Conservation (phyloP, 2,329 filamentous ascomycete genomes). For the Penicillium sp. region DNA sequence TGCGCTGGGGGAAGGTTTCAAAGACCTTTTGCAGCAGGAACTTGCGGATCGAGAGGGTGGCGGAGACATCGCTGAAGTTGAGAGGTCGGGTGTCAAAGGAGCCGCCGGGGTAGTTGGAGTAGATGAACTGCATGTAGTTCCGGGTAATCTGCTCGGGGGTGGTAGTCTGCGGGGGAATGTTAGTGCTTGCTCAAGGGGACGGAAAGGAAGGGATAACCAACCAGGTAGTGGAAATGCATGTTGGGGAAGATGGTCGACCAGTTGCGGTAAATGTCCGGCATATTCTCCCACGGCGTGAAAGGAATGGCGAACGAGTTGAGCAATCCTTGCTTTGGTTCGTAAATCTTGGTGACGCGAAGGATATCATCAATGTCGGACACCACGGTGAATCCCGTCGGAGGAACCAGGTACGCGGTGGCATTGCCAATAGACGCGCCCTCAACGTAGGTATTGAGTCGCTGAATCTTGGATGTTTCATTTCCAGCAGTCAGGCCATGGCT, state of each 20-base stretch:
- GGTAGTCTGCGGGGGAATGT: conserved; percentile 61
- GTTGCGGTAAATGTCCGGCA: conserved; percentile 76
- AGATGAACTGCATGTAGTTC: conserved; percentile 77
- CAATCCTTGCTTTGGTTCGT: conserved; percentile 71
- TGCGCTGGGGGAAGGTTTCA: conserved; percentile 71
- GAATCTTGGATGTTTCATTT: neutral
- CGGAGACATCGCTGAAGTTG: conserved; percentile 75
- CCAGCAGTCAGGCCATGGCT: neutral
- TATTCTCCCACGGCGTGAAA: conserved; percentile 74
- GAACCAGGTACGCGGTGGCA: conserved; percentile 72
- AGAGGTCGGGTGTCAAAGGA: conserved; percentile 77
- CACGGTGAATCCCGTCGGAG: conserved; percentile 68
- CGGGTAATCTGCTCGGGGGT: conserved; percentile 76
- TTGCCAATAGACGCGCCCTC: neutral
- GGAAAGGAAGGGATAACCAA: neutral
- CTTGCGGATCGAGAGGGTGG: conserved; percentile 70
- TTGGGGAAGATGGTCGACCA: conserved; percentile 44
- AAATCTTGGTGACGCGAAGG: conserved; percentile 78
- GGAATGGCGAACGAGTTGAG: conserved; percentile 74
- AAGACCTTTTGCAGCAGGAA: conserved; percentile 72
- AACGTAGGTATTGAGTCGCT: conserved; percentile 1
- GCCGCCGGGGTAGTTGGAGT: conserved; percentile 73
- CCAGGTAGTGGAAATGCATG: conserved; percentile 4
- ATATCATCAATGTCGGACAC: conserved; percentile 81
- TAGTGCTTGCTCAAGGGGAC: neutral